Conservation (phyloP, 192 early-diverging fungal species). For the Kappamyces sp. region DNA sequence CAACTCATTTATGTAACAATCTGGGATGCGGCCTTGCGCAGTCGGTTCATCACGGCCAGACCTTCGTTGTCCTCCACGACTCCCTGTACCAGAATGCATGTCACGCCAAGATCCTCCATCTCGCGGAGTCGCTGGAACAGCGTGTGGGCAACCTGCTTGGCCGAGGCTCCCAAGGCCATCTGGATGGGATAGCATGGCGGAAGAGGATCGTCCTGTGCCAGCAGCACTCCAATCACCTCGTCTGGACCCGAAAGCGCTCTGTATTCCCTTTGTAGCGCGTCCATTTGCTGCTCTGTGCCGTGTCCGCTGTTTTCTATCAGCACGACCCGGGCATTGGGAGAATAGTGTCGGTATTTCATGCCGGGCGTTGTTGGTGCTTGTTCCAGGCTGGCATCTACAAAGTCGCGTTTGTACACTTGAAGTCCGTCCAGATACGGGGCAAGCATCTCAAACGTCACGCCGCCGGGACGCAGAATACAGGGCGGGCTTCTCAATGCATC, state of each 20-base stretch:
- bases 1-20: constrained; percentile 1
- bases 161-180: constrained; percentile 15
- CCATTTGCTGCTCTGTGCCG: neutral
- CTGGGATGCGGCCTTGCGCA: constrained; percentile 74
- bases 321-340: constrained; percentile 80
- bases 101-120: constrained; percentile 63
- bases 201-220: neutral
- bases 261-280: neutral
- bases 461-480: constrained; percentile 86
- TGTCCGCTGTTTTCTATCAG: constrained; percentile 45
- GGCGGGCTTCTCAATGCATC: constrained; percentile 71
- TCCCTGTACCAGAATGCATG: constrained; percentile 86
- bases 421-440: constrained; percentile 48
- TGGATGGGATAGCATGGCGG: neutral
- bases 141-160: constrained; percentile 65
- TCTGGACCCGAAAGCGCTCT: too few relatives aligned
- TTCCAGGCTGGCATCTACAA: constrained; percentile 64
- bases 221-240: too few relatives aligned
- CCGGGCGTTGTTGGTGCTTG: constrained; percentile 87
- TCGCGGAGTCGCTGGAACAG: constrained; percentile 75
- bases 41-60: constrained; percentile 93
- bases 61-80: constrained; percentile 80
- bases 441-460: constrained; percentile 79
- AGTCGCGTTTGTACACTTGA: constrained; percentile 75
- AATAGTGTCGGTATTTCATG: constrained; percentile 99